Base-by-base conservation (phyloP, 148 eudicot species). In the Bassia scoparia region DNA sequence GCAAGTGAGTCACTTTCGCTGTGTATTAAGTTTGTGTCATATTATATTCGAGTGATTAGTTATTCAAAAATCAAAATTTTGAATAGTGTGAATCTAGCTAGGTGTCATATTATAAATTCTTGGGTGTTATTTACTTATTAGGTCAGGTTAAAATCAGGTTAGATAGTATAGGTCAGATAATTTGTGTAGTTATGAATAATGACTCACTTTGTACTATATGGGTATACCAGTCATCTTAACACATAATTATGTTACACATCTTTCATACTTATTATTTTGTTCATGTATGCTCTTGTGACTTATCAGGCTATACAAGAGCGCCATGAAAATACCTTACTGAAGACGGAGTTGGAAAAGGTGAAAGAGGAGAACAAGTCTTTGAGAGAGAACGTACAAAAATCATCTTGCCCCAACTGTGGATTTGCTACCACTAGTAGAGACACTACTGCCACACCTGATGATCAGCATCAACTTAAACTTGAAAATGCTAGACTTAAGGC, bases 301-400 rank as follows among this genome's bases (percentile, higher is more conserved):
- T 24, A 69, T 66, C 85, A 95, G 98, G 97, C 99, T 6, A 89
- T 95, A 80, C n/a, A 95, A 73, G 99, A 95, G 71, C 89, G 99
- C 38, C 99, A 95, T 61, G 99, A 95, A 61, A 91, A 95, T 76
- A 88, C 97, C 1, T 71, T 95, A 76, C 23, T 95, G 77, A 95
- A n/a, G 69, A 72, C 83, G 2, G 97, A 95, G 80, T 81, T 95
- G 29, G 99, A 91, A 27, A 91, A 91, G 71, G 82, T 91, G 16
- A 84, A 87, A 16, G 90, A 88, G 8, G 97, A 95, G 68, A 89
- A 81, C 74, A 91, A 88, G 78, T 84, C 75, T 6, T 78, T 95
- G 61, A 84, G 99, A 66, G 97, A 88, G 30, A 78, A 78, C 59
- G 82, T 79, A 14, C 86, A 87, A 48, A 89, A 84, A 50, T 60